These are phyloP conservation scores for Pseudogymnoascus verrucosus DNA, from an alignment of 2,329 filamentous ascomycete genomes.

Conservation along the genomic window DNA sequence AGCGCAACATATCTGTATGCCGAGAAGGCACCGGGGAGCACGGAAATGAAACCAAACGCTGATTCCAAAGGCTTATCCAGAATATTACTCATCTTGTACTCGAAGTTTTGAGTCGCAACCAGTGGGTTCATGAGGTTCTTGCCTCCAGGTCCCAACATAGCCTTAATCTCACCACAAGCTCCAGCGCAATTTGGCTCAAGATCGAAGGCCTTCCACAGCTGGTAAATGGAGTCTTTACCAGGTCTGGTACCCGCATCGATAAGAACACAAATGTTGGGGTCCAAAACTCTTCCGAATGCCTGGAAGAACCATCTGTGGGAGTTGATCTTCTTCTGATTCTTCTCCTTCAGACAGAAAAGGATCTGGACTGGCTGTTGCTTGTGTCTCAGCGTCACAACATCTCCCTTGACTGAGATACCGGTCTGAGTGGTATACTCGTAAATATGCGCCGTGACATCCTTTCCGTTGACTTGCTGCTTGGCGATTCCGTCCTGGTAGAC, in stretches of 20 bases:
- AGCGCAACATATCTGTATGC: conserved; percentile 91
- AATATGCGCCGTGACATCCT: conserved; percentile 94
- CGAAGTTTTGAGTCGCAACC: conserved; percentile 94
- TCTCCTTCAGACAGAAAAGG: conserved; percentile 97
- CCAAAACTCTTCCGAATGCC: conserved; percentile 82
- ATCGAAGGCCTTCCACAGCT: conserved; percentile 97
- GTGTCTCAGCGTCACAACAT: conserved; percentile 71
- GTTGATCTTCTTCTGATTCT: conserved; percentile 99
- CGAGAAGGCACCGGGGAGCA: conserved; percentile 95
- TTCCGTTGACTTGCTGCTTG: conserved; percentile 93
- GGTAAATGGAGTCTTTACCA: conserved; percentile 90
- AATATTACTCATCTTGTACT: conserved; percentile 99
- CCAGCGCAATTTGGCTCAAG: conserved; percentile 95
- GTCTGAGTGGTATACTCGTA: conserved; percentile 93
- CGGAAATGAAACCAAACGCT: conserved; percentile 94
- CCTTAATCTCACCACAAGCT: conserved; percentile 97
- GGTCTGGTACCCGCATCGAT: conserved; percentile 94
- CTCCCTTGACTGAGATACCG: conserved; percentile 81
- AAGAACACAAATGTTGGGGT: conserved; percentile 94
- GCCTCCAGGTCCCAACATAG: conserved; percentile 77
- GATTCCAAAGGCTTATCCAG: conserved; percentile 96
- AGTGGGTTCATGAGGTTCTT: conserved; percentile 88
- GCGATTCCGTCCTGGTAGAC: conserved; percentile 98
- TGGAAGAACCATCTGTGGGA: conserved; percentile 99
- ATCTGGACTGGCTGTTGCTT: conserved; percentile 90